Evolutionary conservation across 2,329 filamentous ascomycete species (phyloP).

Genomic region (Monilinia polystroma): DNA sequence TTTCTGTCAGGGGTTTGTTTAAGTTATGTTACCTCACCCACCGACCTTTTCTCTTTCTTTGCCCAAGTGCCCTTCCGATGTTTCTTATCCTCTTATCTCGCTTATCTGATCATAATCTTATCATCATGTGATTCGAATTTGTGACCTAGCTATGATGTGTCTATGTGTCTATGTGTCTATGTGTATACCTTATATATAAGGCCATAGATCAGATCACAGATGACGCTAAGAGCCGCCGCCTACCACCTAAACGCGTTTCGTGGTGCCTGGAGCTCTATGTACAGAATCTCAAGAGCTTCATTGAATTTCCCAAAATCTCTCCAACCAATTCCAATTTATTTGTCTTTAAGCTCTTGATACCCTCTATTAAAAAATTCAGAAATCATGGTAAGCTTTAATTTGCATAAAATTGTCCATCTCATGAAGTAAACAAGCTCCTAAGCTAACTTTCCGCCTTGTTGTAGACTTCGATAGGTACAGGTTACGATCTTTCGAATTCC

Average conservation of each 20-base stretch:
- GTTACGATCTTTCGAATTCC: slow-evolving; percentile 98
- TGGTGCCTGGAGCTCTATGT: slow-evolving; percentile 38
- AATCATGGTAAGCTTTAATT: slow-evolving; percentile 40
- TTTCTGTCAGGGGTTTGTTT: not conserved
- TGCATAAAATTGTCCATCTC: not conserved
- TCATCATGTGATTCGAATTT: not conserved
- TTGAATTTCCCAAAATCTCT: slow-evolving; percentile 25
- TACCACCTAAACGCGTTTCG: slow-evolving; percentile 36
- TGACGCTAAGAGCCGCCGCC: slow-evolving; percentile 22
- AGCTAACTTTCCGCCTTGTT: slow-evolving; percentile 30
- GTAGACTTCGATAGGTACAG: slow-evolving; percentile 98
- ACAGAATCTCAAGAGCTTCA: slow-evolving; percentile 32
- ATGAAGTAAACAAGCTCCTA: slow-evolving; percentile 11
- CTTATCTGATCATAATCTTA: slow-evolving; percentile 4
- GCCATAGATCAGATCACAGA: not conserved
- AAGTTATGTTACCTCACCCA: too few species aligned
- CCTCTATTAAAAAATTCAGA: slow-evolving; percentile 20
- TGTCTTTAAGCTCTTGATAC: slow-evolving; percentile 18
- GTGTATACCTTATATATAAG: not conserved
- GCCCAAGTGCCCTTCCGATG: not conserved
- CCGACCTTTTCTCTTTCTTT: not conserved
- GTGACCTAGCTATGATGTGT: not conserved
- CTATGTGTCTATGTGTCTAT: not conserved
- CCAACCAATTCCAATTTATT: slow-evolving; percentile 25
- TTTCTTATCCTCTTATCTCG: slow-evolving; percentile 8